phyloP scores from a whole-genome alignment of 148 eudicot genomes.

The Agrostemma githago region DNA sequence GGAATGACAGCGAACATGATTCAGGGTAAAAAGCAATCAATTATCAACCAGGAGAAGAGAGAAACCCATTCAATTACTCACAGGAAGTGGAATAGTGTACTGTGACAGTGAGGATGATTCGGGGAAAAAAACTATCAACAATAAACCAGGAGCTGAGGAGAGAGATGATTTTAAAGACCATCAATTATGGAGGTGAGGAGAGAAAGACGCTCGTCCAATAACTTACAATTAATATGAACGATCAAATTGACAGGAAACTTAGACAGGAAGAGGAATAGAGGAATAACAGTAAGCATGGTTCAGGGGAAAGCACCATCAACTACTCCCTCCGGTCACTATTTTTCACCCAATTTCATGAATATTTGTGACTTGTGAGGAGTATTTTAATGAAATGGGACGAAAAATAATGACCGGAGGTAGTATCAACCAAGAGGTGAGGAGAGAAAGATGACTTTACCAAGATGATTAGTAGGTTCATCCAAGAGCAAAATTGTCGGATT shows the following conservation, averaged over 20 bases:
- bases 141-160: no score
- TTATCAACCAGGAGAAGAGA: not conserved
- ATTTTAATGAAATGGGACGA: no score
- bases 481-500: conserved; percentile 91
- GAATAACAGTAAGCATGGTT: not conserved
- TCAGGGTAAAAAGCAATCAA: not conserved
- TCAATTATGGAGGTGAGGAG: no score
- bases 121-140: no score
- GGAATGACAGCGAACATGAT: not conserved
- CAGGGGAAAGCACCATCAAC: not conserved
- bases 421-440: not conserved
- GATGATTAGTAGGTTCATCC: conserved; percentile 99
- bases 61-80: not conserved
- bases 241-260: not conserved
- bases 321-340: no score
- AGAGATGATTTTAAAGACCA: no score
- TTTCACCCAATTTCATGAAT: no score
- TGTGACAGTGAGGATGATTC: no score
- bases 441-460: conserved; percentile 49
- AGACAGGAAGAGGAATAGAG: not conserved
- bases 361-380: no score
- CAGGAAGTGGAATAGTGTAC: no score
- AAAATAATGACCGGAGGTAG: no score
- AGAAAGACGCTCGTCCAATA: not conserved
- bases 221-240: not conserved